phyloP scores from a whole-genome alignment of 2,329 filamentous ascomycete genomes.

The Sporothrix pseudoabietina region DNA sequence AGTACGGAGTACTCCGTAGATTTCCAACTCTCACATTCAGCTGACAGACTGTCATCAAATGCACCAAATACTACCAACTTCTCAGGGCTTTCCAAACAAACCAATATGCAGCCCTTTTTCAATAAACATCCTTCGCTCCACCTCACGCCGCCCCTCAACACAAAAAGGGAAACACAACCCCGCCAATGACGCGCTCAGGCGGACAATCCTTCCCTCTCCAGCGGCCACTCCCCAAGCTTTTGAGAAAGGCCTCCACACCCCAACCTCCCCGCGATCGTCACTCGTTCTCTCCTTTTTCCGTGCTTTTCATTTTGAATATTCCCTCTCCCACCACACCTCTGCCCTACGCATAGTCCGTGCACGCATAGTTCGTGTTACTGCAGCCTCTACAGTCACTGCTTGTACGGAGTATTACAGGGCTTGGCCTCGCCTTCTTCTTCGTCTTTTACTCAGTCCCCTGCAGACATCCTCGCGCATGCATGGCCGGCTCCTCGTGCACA shows the following conservation, averaged over 20 bases:
- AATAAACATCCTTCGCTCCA: not conserved
- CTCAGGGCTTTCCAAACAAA: not conserved
- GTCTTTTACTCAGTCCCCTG: not conserved
- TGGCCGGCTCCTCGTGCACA: not conserved
- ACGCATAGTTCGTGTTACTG: not conserved
- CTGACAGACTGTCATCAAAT: not conserved
- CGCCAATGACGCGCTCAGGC: slow-evolving; percentile 12
- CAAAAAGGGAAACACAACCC: not conserved
- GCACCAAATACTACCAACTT: not conserved
- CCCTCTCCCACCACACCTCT: not conserved
- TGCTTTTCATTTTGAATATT: not conserved
- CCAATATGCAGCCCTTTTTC: not conserved
- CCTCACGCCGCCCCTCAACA: not conserved
- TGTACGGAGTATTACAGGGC: too few species aligned
- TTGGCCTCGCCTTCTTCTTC: not conserved
- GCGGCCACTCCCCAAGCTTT: not conserved
- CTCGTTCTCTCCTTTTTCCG: not conserved
- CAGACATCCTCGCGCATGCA: not conserved
- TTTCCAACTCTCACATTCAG: not conserved
- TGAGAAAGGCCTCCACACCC: not conserved
- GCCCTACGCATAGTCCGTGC: slow-evolving; percentile 8
- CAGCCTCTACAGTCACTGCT: not conserved
- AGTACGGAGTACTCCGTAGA: not conserved
- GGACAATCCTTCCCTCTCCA: not conserved
- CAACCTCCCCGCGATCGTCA: slow-evolving; percentile 9